Base-by-base conservation (phyloP, 192 early-diverging fungal species). In the Backusella mclennaniae region DNA sequence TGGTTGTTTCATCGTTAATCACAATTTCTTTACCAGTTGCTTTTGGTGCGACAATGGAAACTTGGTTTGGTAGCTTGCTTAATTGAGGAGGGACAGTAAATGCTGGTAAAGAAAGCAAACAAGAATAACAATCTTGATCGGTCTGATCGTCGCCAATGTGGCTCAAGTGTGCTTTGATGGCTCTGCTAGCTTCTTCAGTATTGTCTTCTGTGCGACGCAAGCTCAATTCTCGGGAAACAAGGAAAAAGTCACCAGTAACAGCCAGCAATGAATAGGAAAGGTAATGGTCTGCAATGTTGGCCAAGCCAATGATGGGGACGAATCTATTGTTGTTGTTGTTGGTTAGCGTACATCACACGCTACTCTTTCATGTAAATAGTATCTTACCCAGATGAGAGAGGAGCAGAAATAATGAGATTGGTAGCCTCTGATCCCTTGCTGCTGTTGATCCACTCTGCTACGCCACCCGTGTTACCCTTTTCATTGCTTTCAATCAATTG, bases 211-310 rank as follows among this genome's bases (percentile, higher is more conserved):
- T 52, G 33, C 80, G 53, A 33, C 79, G 75, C 44, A 78, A 67
- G 67, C 77, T 63, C 36, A 73, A 26, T 21, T 73, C 77, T 29
- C 66, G 29, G 19, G 59, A 39, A 9, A 78, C 35, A 2, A 92
- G 77, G 52, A 88, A 86, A 49, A 79, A 83, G 15, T 87, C 84
- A 0, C 85, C 83, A 8, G 90, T 89, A 56, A 92, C 56, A 7
- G 88, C 77, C 19, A 95, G 59, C 15, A 93, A 76, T 33, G 90
- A 91, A 73, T 93, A 92, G n/a, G 92, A 91, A 38, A 95, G 81
- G 67, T 90, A 94, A 3, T 87, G 71, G 66, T 93, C 93, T 3
- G 86, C 87, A 5, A 94, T 74, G 9, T 90, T 75, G 3, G 80
- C 82, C 7, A 89, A 82, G 15, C 93, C 94, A 75, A 91, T 80